These are phyloP conservation scores for Aplosporella prunicola DNA, from an alignment of 2,329 filamentous ascomycete species.

Conservation along the genomic window DNA sequence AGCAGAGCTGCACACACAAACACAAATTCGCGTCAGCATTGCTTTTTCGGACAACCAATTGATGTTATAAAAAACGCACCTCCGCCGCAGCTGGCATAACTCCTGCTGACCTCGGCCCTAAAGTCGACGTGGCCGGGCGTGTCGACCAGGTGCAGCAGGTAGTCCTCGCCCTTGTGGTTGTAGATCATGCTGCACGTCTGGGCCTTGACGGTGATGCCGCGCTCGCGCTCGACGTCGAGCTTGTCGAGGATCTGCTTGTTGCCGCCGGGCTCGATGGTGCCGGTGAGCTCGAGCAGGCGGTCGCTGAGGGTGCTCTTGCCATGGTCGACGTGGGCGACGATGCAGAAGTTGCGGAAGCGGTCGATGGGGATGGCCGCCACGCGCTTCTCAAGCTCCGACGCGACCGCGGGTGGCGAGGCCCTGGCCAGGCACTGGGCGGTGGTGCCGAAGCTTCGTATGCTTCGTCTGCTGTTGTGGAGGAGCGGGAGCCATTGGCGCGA, in stretches of 20 bases:
- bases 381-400: slow-evolving; percentile 49
- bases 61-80: slow-evolving; percentile 13
- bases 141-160: slow-evolving; percentile 89
- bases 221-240: slow-evolving; percentile 88
- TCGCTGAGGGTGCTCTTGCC: slow-evolving; percentile 95
- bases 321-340: slow-evolving; percentile 97
- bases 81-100: slow-evolving; percentile 91
- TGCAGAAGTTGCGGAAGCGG: slow-evolving; percentile 89
- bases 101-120: slow-evolving; percentile 86
- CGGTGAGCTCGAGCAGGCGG: slow-evolving; percentile 83
- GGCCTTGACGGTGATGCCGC: slow-evolving; percentile 96
- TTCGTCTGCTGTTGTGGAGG: slow-evolving; percentile 7
- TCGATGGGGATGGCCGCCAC: slow-evolving; percentile 70
- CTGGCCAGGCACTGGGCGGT: slow-evolving; percentile 25
- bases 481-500: slow-evolving; percentile 14
- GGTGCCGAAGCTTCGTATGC: slow-evolving; percentile 19
- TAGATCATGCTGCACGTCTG: slow-evolving; percentile 99
- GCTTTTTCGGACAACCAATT: background rate
- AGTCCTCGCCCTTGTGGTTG: slow-evolving; percentile 74
- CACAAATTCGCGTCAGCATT: background rate
- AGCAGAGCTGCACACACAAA: slow-evolving; percentile 54
- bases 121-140: slow-evolving; percentile 98
- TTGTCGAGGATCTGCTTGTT: slow-evolving; percentile 98
- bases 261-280: slow-evolving; percentile 72
- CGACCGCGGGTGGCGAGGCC: slow-evolving; percentile 28